phyloP scores from a whole-genome alignment of 306 rosid species.

The Citrullus mucosospermus region DNA sequence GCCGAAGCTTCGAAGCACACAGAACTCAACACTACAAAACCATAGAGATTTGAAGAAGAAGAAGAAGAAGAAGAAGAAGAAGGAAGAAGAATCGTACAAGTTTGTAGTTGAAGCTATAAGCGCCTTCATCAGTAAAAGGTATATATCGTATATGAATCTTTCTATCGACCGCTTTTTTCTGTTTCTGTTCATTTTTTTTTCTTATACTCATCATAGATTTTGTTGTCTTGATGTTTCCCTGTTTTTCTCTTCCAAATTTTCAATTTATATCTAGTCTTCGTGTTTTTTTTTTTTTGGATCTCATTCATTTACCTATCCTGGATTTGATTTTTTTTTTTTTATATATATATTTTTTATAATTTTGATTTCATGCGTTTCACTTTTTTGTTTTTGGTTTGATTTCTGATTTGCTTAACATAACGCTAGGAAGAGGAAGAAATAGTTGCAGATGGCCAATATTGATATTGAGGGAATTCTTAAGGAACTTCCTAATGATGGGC shows the following conservation, averaged over 20 bases:
- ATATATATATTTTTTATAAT: background rate
- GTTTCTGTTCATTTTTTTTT: background rate
- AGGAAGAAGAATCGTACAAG: background rate
- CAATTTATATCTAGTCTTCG: background rate
- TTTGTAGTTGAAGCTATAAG: background rate
- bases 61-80: background rate
- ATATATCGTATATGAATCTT: background rate
- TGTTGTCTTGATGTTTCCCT: background rate
- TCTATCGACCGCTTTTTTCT: background rate
- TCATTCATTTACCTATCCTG: background rate
- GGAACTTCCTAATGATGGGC: constrained; percentile 60
- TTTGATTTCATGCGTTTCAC: background rate
- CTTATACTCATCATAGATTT: background rate
- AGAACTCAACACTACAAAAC: background rate
- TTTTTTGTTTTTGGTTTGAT: background rate
- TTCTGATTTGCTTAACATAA: background rate
- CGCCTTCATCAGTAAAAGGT: background rate
- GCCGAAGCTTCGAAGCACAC: background rate
- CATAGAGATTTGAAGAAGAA: background rate
- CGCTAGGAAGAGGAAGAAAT: background rate
- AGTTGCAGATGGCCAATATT: constrained; percentile 46
- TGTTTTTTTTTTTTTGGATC: background rate
- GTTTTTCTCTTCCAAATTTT: background rate
- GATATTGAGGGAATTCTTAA: constrained; percentile 74
- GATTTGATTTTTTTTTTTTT: background rate